A percentile compares a stretch with the other conserved stretches of the same genome.
Evolutionary conservation across 768 basidiomycete genomes (phyloP).

Genomic region (Krasilnikovozyma curviuscula): DNA sequence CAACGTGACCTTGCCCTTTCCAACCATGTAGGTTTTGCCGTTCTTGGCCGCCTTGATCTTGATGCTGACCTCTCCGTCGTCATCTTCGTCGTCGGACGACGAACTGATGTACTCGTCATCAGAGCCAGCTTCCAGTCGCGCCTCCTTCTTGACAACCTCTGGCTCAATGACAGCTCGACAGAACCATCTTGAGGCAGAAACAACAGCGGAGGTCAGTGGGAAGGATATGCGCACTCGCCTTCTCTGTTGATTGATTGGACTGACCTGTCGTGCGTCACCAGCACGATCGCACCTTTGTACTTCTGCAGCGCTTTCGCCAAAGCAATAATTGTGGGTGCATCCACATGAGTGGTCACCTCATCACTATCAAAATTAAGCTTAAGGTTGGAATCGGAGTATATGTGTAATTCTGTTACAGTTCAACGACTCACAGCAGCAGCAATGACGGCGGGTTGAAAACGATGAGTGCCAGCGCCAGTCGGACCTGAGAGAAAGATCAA

Average conservation of each 20-base stretch:
- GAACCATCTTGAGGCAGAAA: constrained; percentile 16
- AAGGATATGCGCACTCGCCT: background rate
- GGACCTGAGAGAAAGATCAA: constrained; percentile 28
- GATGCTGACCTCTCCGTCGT: background rate
- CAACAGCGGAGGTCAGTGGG: background rate
- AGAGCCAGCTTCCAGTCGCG: constrained; percentile 15
- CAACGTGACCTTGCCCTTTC: constrained; percentile 19
- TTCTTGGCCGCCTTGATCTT: background rate
- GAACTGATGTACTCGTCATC: background rate
- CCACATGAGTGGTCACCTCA: constrained; percentile 53
- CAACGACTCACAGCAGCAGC: constrained; percentile 27
- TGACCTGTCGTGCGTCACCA: constrained; percentile 47
- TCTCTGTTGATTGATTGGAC: background rate
- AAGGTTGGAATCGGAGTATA: background rate
- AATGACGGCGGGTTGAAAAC: constrained; percentile 39
- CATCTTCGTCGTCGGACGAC: constrained; percentile 5
- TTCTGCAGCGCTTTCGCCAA: constrained; percentile 35
- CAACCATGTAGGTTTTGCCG: constrained; percentile 17
- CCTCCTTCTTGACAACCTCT: constrained; percentile 16
- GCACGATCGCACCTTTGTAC: constrained; percentile 39
- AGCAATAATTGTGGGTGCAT: constrained; percentile 40
- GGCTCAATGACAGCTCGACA: constrained; percentile 19
- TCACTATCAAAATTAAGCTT: constrained; percentile 15
- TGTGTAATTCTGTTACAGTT: background rate
- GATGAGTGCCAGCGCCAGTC: constrained; percentile 40